Evolutionary conservation across 1,284 basidiomycete species (phyloP), one percentile per base, ranked within the genome.

Genomic region (Leccinum angustisporum): DNA sequence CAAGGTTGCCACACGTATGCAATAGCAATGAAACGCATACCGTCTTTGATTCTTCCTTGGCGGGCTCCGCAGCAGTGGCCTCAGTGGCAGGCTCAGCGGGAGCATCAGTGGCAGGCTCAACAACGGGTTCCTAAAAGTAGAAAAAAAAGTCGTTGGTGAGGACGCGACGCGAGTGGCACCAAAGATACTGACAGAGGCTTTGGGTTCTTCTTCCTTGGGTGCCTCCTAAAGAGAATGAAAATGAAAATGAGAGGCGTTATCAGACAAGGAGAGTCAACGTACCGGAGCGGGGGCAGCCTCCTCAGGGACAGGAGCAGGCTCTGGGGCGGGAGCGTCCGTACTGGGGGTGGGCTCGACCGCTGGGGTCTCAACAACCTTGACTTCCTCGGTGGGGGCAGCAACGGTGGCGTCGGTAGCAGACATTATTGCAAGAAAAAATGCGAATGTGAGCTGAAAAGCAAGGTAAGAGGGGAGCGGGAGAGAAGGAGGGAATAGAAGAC

Each of bases 361-460:
- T 58, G 76, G 72, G 56, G 77, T 67, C 76, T 86, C 21, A 21
- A 21, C 86, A 63, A 77, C 75, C 77, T 83, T 83, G 59, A 79
- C 78, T 73, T 87, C 86, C 77, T 86, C 85, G 65, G 75, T 72
- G 75, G 74, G 70, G 63, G 68, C 76, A 69, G 77, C 78, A 76
- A 78, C 78, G 73, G 80, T 72, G 72, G 78, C 77, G 76, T 86
- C 87, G 71, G 85, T 74, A 74, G 88, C 83, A 81, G 91, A 92
- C 90, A 92, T 92, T 90, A 91, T 84, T 78, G 80, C 79, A 81
- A 75, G 74, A 43, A 46, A 46, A 77, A 76, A 79, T 77, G 78
- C 70, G 75, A 80, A 79, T 67, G 79, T 79, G 80, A 81, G 83
- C 80, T 85, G 72, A 6, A 52, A 52, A 57, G 10, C 8, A 59